These are phyloP conservation scores for Mycena pura DNA, from an alignment of 768 basidiomycete species.

Conservation along the genomic window DNA sequence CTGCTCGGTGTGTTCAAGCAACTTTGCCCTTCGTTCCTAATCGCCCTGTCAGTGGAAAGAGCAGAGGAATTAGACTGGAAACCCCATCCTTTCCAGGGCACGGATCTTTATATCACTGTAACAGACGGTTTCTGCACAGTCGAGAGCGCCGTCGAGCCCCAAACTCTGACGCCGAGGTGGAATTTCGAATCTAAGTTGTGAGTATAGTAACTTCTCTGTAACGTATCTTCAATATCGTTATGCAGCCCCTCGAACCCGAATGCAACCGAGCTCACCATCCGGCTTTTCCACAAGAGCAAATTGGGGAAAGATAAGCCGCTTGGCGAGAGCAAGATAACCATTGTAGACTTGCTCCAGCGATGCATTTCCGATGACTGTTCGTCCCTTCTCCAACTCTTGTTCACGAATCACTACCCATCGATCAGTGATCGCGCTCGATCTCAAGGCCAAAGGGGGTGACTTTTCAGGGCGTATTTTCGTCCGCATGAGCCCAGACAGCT, in stretches of 20 bases:
- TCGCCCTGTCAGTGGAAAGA: no score
- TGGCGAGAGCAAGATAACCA: background rate
- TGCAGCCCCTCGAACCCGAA: background rate
- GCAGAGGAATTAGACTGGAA: background rate
- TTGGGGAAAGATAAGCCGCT: background rate
- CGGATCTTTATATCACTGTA: background rate
- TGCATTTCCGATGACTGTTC: background rate
- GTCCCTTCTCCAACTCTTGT: background rate
- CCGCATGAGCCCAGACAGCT: background rate
- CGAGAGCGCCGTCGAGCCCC: background rate
- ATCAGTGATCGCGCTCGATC: background rate
- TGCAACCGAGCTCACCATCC: background rate
- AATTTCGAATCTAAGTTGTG: background rate
- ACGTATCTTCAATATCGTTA: background rate
- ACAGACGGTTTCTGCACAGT: background rate
- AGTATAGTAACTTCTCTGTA: background rate
- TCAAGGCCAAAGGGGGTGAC: background rate
- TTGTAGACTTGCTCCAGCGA: background rate
- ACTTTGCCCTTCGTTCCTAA: no score
- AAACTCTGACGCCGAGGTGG: background rate
- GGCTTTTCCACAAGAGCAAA: background rate
- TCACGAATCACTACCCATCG: background rate
- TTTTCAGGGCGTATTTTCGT: background rate
- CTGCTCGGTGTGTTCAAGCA: no score
- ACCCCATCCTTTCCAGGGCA: background rate